phyloP scores from a whole-genome alignment of 495 filamentous ascomycete species.

The Trichoderma reesei region DNA sequence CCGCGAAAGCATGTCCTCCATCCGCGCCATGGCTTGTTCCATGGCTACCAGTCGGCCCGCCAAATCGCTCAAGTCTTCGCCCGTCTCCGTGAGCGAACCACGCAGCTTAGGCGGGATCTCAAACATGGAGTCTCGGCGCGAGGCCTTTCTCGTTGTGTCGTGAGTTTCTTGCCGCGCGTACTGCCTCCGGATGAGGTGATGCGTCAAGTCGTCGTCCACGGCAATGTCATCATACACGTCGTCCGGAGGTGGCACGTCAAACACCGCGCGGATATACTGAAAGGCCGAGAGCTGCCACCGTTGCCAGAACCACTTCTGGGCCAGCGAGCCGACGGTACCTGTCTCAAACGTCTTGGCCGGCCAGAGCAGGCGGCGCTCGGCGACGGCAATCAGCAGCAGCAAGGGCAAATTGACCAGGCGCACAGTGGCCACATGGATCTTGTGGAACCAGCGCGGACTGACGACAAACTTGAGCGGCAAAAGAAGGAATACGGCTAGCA shows the following conservation, averaged over 20 bases:
- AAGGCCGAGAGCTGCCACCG: conserved; percentile 46
- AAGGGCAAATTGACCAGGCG: conserved; percentile 56
- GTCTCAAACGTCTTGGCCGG: conserved; percentile 13
- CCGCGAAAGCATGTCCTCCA: conserved; percentile 28
- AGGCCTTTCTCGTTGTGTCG: conserved; percentile 16
- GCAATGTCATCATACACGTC: conserved; percentile 44
- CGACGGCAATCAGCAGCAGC: conserved; percentile 47
- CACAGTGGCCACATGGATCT: conserved; percentile 58
- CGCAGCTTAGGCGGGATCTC: conserved; percentile 28
- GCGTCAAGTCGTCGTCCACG: conserved; percentile 43
- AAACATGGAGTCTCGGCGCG: conserved; percentile 38
- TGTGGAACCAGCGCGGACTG: conserved; percentile 65
- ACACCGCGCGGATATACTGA: conserved; percentile 57
- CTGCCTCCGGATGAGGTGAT: conserved; percentile 38
- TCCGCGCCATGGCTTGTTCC: conserved; percentile 28
- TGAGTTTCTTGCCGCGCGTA: conserved; percentile 28
- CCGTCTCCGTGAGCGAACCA: conserved; percentile 27
- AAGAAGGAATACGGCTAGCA: conserved; percentile 53
- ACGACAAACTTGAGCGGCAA: conserved; percentile 56
- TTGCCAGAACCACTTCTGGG: conserved; percentile 31
- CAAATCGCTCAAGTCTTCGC: conserved; percentile 25
- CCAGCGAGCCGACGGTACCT: conserved; percentile 14
- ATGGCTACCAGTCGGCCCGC: conserved; percentile 26
- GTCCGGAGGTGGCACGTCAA: conserved; percentile 56
- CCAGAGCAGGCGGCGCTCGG: conserved; percentile 45